Conservation (phyloP, 805 yeast genomes). For the Candida awuae region DNA sequence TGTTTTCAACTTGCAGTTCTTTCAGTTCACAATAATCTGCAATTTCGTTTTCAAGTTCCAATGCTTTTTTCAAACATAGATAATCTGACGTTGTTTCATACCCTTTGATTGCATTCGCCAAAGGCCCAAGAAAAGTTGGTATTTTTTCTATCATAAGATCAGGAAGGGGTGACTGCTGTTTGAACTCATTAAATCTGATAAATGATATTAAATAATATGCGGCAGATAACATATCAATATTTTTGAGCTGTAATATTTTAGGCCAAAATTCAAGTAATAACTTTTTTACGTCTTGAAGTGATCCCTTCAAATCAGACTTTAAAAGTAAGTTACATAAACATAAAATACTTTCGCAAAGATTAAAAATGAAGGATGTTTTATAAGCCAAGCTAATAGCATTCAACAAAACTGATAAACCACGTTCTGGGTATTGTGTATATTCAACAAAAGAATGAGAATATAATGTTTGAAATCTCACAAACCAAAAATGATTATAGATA, state of each 20-base stretch:
- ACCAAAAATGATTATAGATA: slow-evolving; percentile 34
- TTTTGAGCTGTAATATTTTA: slow-evolving; percentile 33
- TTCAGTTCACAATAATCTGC: slow-evolving; percentile 19
- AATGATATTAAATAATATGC: slow-evolving; percentile 30
- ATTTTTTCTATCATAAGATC: slow-evolving; percentile 1
- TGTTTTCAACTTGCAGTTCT: background rate
- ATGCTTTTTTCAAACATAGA: slow-evolving; percentile 32
- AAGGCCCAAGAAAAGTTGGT: slow-evolving; percentile 23
- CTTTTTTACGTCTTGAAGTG: slow-evolving; percentile 33
- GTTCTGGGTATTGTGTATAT: slow-evolving; percentile 34
- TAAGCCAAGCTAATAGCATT: slow-evolving; percentile 44
- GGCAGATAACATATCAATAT: slow-evolving; percentile 32
- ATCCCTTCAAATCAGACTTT: slow-evolving; percentile 25
- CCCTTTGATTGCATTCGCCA: slow-evolving; percentile 38
- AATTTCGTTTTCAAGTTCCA: slow-evolving; percentile 33
- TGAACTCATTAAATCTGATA: slow-evolving; percentile 13
- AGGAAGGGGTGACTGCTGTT: background rate
- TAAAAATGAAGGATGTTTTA: slow-evolving; percentile 36
- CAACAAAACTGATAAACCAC: slow-evolving; percentile 43
- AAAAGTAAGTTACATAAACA: slow-evolving; percentile 39
- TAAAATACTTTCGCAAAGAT: slow-evolving; percentile 40
- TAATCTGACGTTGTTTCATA: slow-evolving; percentile 34
- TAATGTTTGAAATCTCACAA: slow-evolving; percentile 38
- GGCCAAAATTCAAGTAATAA: slow-evolving; percentile 40
- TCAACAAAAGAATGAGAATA: slow-evolving; percentile 37